phyloP scores from a whole-genome alignment of 129 eudicot genomes.

The Flaveria bidentis region DNA sequence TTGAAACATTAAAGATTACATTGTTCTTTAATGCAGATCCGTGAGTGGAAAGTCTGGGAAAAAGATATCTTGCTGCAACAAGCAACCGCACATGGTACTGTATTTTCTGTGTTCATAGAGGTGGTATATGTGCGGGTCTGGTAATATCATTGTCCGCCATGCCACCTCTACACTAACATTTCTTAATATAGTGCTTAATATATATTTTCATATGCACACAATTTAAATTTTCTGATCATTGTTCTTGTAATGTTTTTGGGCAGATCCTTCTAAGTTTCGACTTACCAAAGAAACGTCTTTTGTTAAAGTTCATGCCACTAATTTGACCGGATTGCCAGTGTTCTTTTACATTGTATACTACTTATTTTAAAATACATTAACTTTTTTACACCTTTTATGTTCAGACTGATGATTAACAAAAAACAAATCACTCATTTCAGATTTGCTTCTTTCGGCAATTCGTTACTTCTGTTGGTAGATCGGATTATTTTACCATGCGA shows the following conservation, averaged over 20 bases:
- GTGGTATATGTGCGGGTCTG: neutral
- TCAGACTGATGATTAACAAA: conserved; percentile 1
- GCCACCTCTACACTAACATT: neutral
- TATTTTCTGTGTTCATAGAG: conserved; percentile 8
- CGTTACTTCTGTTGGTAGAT: conserved; percentile 59
- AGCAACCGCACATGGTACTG: conserved; percentile 36
- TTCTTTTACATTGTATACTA: conserved; percentile 46
- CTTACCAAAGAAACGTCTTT: conserved; percentile 71
- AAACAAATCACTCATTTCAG: conserved; percentile 39
- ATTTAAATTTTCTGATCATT: conserved; percentile 11
- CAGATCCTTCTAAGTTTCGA: conserved; percentile 60
- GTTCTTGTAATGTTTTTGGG: conserved; percentile 12
- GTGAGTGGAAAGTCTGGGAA: conserved; percentile 88
- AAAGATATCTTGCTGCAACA: conserved; percentile 34
- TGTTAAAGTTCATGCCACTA: conserved; percentile 52
- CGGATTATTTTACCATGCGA: conserved; percentile 73
- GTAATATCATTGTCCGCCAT: neutral
- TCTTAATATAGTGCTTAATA: neutral
- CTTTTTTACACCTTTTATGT: neutral
- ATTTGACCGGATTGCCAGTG: conserved; percentile 43
- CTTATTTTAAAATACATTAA: neutral
- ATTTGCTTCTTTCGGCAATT: conserved; percentile 71
- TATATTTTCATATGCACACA: neutral
- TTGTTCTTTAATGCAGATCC: conserved; percentile 56
- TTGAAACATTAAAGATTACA: neutral